A percentile compares a stretch with the other conserved stretches of the same genome.
These are phyloP conservation scores for Pisolithus orientalis DNA, from an alignment of 768 basidiomycete species.

Conservation along the genomic window DNA sequence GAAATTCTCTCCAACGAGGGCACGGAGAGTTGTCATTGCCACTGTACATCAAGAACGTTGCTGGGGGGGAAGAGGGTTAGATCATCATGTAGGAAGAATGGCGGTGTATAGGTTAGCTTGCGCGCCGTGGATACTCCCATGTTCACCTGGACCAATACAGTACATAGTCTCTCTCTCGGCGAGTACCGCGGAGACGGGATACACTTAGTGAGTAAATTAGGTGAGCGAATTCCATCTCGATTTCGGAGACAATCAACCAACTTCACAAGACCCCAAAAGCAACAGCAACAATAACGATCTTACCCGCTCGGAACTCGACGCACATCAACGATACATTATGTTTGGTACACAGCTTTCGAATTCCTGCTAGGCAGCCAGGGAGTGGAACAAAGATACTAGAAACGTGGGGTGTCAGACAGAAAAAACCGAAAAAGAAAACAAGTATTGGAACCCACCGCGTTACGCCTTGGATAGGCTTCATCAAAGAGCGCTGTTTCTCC, in stretches of 20 bases:
- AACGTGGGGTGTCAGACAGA: not conserved
- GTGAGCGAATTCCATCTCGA: too few relatives aligned
- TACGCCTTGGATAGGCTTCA: conserved; percentile 98
- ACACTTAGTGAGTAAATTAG: conserved; percentile 44
- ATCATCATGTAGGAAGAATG: not conserved
- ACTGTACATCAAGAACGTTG: conserved; percentile 94
- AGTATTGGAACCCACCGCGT: conserved; percentile 62
- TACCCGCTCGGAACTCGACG: conserved; percentile 97
- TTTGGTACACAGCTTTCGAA: conserved; percentile 80
- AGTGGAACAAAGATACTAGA: conserved; percentile 86
- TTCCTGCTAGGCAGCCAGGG: conserved; percentile 73
- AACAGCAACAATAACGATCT: conserved; percentile 6
- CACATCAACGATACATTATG: conserved; percentile 94
- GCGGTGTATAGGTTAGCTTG: conserved; percentile 30
- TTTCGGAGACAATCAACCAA: too few relatives aligned
- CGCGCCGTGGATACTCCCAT: conserved; percentile 95
- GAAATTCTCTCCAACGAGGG: conserved; percentile 84
- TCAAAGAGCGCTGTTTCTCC: conserved; percentile 90
- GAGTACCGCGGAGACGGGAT: conserved; percentile 87
- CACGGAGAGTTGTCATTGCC: conserved; percentile 84
- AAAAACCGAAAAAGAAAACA: not conserved
- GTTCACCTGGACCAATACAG: conserved; percentile 90
- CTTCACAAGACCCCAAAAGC: conserved; percentile 2
- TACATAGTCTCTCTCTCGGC: conserved; percentile 58
- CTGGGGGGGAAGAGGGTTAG: conserved; percentile 29